phyloP scores from a whole-genome alignment of 345 rosid genomes.

The Citrus australasica region DNA sequence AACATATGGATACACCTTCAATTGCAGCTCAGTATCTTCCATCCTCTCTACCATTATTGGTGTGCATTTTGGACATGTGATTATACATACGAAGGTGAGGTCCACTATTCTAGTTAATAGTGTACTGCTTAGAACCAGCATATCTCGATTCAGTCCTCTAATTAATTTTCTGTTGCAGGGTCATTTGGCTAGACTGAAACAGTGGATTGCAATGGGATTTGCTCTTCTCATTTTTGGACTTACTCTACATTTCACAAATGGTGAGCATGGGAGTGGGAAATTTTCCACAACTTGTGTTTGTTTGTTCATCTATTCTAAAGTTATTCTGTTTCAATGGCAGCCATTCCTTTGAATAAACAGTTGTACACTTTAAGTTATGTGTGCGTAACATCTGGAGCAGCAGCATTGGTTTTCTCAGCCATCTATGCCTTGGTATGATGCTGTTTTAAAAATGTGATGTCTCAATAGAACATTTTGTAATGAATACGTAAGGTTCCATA shows the following conservation, averaged over 20 bases:
- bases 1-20: background rate
- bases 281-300: background rate
- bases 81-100: constrained; percentile 62
- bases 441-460: background rate
- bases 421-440: constrained; percentile 57
- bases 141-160: constrained; percentile 8
- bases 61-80: constrained; percentile 82
- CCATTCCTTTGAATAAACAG: constrained; percentile 80
- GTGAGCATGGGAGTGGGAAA: constrained; percentile 34
- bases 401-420: constrained; percentile 67
- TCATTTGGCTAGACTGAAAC: constrained; percentile 68
- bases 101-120: background rate
- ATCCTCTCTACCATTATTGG: constrained; percentile 75
- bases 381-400: constrained; percentile 81
- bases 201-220: constrained; percentile 63
- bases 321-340: constrained; percentile 33
- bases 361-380: constrained; percentile 78
- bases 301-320: background rate
- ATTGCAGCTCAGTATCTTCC: constrained; percentile 76
- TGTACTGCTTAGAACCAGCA: background rate
- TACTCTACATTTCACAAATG: constrained; percentile 61
- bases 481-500: background rate
- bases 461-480: background rate
- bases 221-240: constrained; percentile 55
- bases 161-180: constrained; percentile 33